These are phyloP conservation scores for Ammopiptanthus mongolicus DNA, from an alignment of 306 rosid genomes.

Conservation along the genomic window DNA sequence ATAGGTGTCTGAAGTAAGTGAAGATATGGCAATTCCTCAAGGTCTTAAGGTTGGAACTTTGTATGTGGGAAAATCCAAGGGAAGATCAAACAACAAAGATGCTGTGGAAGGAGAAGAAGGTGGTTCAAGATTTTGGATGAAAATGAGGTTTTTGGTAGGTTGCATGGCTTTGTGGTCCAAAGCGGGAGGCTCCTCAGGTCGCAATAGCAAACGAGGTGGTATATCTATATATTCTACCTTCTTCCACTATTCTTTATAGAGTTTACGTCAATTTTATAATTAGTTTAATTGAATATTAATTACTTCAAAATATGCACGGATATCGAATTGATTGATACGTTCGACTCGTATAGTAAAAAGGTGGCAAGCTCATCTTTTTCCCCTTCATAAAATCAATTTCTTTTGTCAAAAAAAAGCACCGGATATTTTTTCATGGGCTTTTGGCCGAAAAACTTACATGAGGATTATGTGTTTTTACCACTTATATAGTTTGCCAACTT, in stretches of 20 bases:
- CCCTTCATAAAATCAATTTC: too few relatives aligned
- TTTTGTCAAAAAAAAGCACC: too few relatives aligned
- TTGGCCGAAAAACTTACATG: too few relatives aligned
- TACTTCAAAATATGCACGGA: not conserved
- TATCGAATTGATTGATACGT: not conserved
- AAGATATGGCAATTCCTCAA: constrained; percentile 34
- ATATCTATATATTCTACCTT: not conserved
- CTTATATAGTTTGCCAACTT: too few relatives aligned
- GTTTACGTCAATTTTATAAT: not conserved
- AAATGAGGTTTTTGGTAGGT: constrained; percentile 30
- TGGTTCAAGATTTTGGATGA: constrained; percentile 35
- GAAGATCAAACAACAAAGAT: constrained; percentile 22
- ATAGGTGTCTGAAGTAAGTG: not conserved
- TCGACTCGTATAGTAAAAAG: not conserved
- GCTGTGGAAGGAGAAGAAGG: constrained; percentile 12
- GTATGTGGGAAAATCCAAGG: constrained; percentile 26
- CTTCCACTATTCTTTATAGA: not conserved
- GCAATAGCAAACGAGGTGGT: constrained; percentile 25
- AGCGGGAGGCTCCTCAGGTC: constrained; percentile 17
- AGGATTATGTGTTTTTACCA: too few relatives aligned
- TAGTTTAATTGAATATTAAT: not conserved
- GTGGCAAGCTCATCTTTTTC: too few relatives aligned
- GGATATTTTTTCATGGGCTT: too few relatives aligned
- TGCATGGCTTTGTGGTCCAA: constrained; percentile 38
- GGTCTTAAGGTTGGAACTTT: constrained; percentile 4